Evolutionary conservation across 106 monocot species (phyloP).

Genomic region (Allium sativum): DNA sequence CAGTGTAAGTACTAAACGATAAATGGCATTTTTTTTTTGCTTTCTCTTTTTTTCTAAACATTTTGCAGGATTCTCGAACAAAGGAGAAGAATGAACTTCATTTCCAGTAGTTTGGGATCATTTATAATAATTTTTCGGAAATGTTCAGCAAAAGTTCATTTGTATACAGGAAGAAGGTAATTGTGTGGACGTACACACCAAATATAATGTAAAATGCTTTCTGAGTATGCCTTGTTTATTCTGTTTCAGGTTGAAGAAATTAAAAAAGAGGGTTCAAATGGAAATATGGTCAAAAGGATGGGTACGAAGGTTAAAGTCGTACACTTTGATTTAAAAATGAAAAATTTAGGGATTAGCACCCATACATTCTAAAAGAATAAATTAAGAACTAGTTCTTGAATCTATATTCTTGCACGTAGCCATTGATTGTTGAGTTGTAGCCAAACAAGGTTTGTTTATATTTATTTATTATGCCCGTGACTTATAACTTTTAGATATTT

Average conservation of each 20-base stretch:
- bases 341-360: slow-evolving; percentile 47
- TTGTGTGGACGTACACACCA: neutral
- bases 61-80: slow-evolving; percentile 34
- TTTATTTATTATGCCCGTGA: no score
- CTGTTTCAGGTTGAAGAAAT: slow-evolving; percentile 37
- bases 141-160: slow-evolving; percentile 75
- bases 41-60: no score
- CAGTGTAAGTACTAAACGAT: no score
- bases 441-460: no score
- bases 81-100: slow-evolving; percentile 72
- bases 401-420: no score
- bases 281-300: slow-evolving; percentile 27
- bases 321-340: slow-evolving; percentile 34
- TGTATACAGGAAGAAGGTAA: slow-evolving; percentile 54
- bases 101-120: slow-evolving; percentile 60
- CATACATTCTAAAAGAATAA: slow-evolving; percentile 34
- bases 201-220: neutral
- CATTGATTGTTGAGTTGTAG: no score
- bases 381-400: neutral
- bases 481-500: no score
- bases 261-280: slow-evolving; percentile 20
- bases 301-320: slow-evolving; percentile 26
- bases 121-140: slow-evolving; percentile 53
- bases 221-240: neutral
- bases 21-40: no score